Base-by-base conservation (phyloP, 2,329 filamentous ascomycete species). In the Emmonsiellopsis sp. region DNA sequence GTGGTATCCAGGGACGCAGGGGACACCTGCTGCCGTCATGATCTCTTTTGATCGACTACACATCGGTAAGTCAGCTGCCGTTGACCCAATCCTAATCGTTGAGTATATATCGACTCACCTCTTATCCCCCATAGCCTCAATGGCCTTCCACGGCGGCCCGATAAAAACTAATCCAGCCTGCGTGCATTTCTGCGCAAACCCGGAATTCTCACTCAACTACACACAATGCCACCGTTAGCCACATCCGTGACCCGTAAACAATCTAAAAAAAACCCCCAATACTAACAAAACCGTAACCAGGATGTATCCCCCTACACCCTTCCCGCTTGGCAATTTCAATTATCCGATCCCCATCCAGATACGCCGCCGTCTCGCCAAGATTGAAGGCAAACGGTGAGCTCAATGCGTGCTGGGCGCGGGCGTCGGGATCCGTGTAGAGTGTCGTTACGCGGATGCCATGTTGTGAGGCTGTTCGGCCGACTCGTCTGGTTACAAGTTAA, bases 1-100 rank as follows among this genome's bases (percentile, higher is more conserved):
- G 67, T 97, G 93, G 65, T 98, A 98, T 0, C 93, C 93, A 0
- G 93, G 93, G 48, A 98, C 93, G 64, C 93, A 97, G 4, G 91
- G 91, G 3, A 98, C 93, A 7, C 90, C 89, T n/a, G 93, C 92
- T 4, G 83, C 83, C 35, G 82, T 89, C 93, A 98, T 97, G 66
- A 98, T 96, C 67, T 95, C 87, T 71, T 98, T 98, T 51, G 88
- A 93, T 55, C 87, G 79, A 53, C 79, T 80, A 51, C 16, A 2
- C 10, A 37, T 37, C n/a, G 11, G 6, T 11, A 20, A 44, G 11
- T 50, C 15, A 40, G 48, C 48, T 26, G 5, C 20, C 20, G 37
- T 37, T 10, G 7, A 20, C 13, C 44, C 44, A 8, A 26, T 26
- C 20, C 20, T 5, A 26, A 26, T 5, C 20, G 5, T 26, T n/a